Conservation (phyloP, 2,329 filamentous ascomycete species). For the Graphilbum sp. region DNA sequence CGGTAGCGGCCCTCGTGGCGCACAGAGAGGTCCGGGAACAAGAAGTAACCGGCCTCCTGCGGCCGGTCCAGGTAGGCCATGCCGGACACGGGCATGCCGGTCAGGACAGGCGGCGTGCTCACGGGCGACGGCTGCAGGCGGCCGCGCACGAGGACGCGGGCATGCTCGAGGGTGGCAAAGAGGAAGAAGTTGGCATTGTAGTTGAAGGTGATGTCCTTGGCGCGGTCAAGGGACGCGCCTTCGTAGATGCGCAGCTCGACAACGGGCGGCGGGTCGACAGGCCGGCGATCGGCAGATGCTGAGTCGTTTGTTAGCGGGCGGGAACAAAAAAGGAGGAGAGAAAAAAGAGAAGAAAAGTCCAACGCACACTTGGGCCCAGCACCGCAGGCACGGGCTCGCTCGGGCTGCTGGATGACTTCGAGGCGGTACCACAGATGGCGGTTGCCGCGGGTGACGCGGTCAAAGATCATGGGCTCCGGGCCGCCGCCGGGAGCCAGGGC, state of each 20-base stretch:
- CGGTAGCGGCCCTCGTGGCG: conserved; percentile 87
- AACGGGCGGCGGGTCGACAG: conserved; percentile 87
- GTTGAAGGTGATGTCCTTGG: conserved; percentile 64
- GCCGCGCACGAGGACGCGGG: conserved; percentile 66
- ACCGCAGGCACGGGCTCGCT: conserved; percentile 86
- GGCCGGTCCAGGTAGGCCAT: conserved; percentile 94
- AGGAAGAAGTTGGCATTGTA: conserved; percentile 98
- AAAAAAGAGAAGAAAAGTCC: conserved; percentile 17
- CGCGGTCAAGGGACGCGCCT: conserved; percentile 41
- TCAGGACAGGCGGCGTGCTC: conserved; percentile 66
- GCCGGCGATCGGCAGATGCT: conserved; percentile 77
- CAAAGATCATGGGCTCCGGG: conserved; percentile 14
- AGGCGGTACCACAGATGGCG: conserved; percentile 67
- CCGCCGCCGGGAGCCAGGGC: conserved; percentile 10
- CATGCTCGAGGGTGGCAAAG: conserved; percentile 78
- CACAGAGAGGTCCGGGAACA: conserved; percentile 93
- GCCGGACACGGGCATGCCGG: conserved; percentile 84
- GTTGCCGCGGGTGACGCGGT: conserved; percentile 54
- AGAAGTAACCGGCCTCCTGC: conserved; percentile 69
- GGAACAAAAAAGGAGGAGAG: not conserved
- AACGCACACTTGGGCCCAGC: conserved; percentile 93
- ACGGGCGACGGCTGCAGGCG: conserved; percentile 53
- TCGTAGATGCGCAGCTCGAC: conserved; percentile 81
- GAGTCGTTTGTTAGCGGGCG: conserved; percentile 2
- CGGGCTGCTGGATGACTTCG: conserved; percentile 82